Percentiles rank a stretch among this genome's conserved stretches.
phyloP scores from a whole-genome alignment of 768 basidiomycete species.

The Hypholoma fasciculare region DNA sequence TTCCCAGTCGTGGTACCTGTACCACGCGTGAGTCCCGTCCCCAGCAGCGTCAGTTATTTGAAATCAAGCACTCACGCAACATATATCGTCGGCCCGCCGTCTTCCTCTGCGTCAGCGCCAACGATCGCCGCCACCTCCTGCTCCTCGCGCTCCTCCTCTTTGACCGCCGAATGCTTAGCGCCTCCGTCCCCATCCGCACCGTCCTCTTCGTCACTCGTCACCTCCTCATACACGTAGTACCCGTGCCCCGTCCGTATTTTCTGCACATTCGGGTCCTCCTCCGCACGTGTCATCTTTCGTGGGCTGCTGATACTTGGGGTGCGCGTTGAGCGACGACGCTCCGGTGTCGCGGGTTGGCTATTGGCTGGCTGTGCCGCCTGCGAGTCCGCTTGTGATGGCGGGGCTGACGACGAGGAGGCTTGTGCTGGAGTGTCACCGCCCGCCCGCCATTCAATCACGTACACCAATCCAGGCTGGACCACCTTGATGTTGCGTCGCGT shows the following conservation, averaged over 20 bases:
- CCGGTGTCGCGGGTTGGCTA: conserved; percentile 54
- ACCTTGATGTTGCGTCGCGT: conserved; percentile 82
- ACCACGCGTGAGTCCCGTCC: neutral
- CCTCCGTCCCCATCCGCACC: neutral
- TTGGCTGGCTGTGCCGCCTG: conserved; percentile 45
- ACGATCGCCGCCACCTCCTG: conserved; percentile 4
- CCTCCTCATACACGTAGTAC: conserved; percentile 26
- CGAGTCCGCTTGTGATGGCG: neutral
- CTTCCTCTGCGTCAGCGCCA: conserved; percentile 7
- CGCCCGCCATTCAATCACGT: conserved; percentile 82
- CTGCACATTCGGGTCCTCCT: conserved; percentile 1
- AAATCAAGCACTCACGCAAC: conserved; percentile 69
- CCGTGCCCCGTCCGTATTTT: conserved; percentile 25
- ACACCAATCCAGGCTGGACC: conserved; percentile 88
- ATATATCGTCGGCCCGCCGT: conserved; percentile 54
- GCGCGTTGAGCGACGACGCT: conserved; percentile 7
- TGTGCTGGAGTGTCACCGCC: conserved; percentile 32
- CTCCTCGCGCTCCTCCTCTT: conserved; percentile 13
- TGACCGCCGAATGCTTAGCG: conserved; percentile 6
- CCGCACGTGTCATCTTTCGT: neutral
- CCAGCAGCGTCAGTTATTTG: neutral
- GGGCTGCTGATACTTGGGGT: conserved; percentile 3
- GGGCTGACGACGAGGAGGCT: neutral
- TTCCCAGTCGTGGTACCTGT: conserved; percentile 90
- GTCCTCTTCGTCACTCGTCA: conserved; percentile 23